Evolutionary conservation across 164 flowering plant species (phyloP).

Genomic region (Echeveria elegans): DNA sequence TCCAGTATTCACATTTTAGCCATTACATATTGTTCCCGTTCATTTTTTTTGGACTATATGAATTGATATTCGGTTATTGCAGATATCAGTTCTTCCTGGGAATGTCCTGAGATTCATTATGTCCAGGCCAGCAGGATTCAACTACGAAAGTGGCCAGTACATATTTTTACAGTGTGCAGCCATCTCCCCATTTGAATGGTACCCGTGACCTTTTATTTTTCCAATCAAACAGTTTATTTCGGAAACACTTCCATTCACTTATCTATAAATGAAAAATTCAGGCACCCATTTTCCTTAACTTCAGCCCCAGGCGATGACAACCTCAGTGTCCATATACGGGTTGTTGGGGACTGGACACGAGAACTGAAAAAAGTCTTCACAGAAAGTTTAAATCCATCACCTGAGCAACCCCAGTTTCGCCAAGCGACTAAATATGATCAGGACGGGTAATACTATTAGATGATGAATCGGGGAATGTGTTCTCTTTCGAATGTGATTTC

Average conservation of each 20-base stretch:
- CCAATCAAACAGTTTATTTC: background rate
- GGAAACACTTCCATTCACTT: background rate
- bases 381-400: conserved; percentile 32
- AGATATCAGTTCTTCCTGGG: conserved; percentile 87
- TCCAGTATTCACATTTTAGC: too few relatives aligned
- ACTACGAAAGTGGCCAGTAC: conserved; percentile 90
- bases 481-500: background rate
- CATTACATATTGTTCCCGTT: too few relatives aligned
- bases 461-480: background rate
- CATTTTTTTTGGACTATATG: background rate
- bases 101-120: conserved; percentile 68
- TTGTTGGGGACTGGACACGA: conserved; percentile 86
- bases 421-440: conserved; percentile 27
- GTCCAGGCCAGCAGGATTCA: conserved; percentile 81
- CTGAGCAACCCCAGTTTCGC: conserved; percentile 54
- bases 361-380: conserved; percentile 71
- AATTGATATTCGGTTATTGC: conserved; percentile 10
- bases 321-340: conserved; percentile 87
- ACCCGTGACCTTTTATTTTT: background rate
- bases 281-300: conserved; percentile 99
- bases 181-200: conserved; percentile 93
- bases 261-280: conserved; percentile 7
- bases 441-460: conserved; percentile 37
- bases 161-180: conserved; percentile 75
- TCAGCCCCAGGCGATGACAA: conserved; percentile 88